These are phyloP conservation scores for Ulota crispa DNA, from an alignment of 225 moss, liverwort and hornwort species.

Conservation along the genomic window DNA sequence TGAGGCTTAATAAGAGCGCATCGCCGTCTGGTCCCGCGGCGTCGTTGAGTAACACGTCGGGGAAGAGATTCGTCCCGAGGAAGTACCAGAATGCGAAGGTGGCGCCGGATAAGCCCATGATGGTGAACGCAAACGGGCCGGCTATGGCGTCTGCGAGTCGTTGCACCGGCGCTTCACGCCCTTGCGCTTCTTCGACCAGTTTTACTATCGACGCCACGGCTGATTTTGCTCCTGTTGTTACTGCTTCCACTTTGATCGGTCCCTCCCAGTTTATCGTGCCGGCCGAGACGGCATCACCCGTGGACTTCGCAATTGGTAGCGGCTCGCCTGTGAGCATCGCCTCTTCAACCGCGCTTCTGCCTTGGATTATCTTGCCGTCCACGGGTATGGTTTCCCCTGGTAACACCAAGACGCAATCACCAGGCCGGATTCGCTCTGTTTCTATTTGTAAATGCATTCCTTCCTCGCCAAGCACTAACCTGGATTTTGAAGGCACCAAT, in stretches of 20 bases:
- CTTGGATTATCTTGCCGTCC: constrained; percentile 72
- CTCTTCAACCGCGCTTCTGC: constrained; percentile 88
- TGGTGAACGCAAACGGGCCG: constrained; percentile 83
- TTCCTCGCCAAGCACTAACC: constrained; percentile 56
- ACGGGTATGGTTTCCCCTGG: constrained; percentile 91
- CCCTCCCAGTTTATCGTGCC: constrained; percentile 98
- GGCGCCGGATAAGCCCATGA: constrained; percentile 81
- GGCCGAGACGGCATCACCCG: constrained; percentile 71
- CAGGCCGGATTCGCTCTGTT: constrained; percentile 79
- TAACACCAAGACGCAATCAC: constrained; percentile 76
- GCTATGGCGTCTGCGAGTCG: constrained; percentile 81
- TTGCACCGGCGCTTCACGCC: constrained; percentile 91
- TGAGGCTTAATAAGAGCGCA: constrained; percentile 71
- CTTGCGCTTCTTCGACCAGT: constrained; percentile 92
- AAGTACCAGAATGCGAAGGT: constrained; percentile 94
- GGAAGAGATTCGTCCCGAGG: constrained; percentile 69
- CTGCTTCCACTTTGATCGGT: constrained; percentile 77
- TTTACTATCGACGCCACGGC: constrained; percentile 78
- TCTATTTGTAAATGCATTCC: constrained; percentile 73
- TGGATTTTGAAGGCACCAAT: constrained; percentile 77
- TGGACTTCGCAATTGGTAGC: constrained; percentile 69
- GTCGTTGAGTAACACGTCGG: constrained; percentile 81
- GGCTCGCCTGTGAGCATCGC: constrained; percentile 98
- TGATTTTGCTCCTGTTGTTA: constrained; percentile 63
- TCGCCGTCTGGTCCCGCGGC: constrained; percentile 82